Conservation (phyloP, 2,329 filamentous ascomycete species). For the Aspergillus novofumigatus region DNA sequence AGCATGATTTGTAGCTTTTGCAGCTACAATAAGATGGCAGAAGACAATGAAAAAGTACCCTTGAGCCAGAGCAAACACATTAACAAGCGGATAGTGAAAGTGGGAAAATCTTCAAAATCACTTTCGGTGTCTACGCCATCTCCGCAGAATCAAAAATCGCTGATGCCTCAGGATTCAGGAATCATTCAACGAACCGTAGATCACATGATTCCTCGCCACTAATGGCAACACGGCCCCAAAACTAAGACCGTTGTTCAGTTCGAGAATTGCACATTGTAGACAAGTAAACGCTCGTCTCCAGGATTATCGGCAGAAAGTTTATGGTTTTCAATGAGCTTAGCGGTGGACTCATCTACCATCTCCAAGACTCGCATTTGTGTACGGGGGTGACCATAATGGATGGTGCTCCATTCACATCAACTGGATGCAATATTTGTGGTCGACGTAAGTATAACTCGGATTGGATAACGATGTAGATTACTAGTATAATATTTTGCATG, state of each 20-base stretch:
- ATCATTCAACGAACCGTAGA: background rate
- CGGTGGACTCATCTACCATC: too few species aligned
- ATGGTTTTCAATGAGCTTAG: too few species aligned
- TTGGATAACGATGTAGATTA: background rate
- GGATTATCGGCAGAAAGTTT: too few species aligned
- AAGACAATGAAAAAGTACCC: background rate
- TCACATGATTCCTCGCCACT: background rate
- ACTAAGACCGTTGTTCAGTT: background rate
- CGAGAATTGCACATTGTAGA: background rate
- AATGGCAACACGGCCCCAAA: background rate
- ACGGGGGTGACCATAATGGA: background rate
- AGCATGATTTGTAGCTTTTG: conserved; percentile 14
- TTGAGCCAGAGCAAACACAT: background rate
- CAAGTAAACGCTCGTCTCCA: background rate
- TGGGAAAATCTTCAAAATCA: background rate
- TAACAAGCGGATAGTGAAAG: background rate
- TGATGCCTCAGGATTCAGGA: background rate
- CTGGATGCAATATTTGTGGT: conserved; percentile 18
- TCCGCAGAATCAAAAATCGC: background rate
- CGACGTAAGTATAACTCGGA: conserved; percentile 8
- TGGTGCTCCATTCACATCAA: background rate
- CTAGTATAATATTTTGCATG: conserved; percentile 13
- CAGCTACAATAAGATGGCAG: conserved; percentile 1
- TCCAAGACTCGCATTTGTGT: background rate
- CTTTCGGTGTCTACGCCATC: background rate